A percentile compares a stretch with the other conserved stretches of the same genome.
phyloP scores from a whole-genome alignment of 176 grass and related monocot species.

The Oryza punctata region DNA sequence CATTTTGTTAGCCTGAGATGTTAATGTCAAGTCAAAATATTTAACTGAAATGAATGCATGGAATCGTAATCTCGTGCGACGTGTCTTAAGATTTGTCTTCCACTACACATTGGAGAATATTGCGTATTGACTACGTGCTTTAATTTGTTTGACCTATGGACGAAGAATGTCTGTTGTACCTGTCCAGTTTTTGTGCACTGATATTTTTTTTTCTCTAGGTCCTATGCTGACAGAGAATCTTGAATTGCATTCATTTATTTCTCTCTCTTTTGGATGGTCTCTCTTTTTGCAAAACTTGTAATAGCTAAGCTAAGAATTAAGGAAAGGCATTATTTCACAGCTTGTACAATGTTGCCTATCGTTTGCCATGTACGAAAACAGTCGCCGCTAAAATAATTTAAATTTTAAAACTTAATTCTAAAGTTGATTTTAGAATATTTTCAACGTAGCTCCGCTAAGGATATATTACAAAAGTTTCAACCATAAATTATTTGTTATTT shows the following conservation, averaged over 20 bases:
- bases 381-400: too few species aligned
- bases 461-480: too few species aligned
- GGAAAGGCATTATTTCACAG: background rate
- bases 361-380: too few species aligned
- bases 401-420: too few species aligned
- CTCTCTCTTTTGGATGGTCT: background rate
- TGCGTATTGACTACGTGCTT: background rate
- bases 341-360: too few species aligned
- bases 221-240: background rate
- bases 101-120: slow-evolving; percentile 5
- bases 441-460: too few species aligned
- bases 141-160: background rate
- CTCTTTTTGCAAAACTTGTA: background rate
- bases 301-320: background rate
- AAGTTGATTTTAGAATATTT: too few species aligned
- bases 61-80: slow-evolving; percentile 22
- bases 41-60: too few species aligned
- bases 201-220: background rate
- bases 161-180: background rate
- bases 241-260: background rate
- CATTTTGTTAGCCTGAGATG: too few species aligned
- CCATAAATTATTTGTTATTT: too few species aligned
- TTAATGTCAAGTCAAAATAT: too few species aligned
- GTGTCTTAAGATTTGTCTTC: background rate
- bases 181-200: background rate